Evolutionary conservation across 75 land plant genomes (phyloP), one percentile per base, ranked within the genome.

Genomic region (Larix kaempferi): DNA sequence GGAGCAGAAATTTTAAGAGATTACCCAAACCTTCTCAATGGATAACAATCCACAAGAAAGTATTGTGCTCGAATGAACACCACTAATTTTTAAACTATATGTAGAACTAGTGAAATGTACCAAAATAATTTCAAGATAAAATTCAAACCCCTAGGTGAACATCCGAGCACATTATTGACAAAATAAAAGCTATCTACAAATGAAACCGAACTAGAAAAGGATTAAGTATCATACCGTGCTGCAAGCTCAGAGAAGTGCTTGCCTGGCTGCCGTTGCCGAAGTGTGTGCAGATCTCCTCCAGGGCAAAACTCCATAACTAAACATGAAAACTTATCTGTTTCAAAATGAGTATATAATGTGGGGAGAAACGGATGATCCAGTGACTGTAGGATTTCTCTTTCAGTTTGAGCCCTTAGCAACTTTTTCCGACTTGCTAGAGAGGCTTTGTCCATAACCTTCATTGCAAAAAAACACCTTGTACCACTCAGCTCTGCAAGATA

Each of bases 281-380:
- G 84, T 0, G 86, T 85, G 78, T 91, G 93, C 65, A 91, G 78
- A 69, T 91, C 93, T 67, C 93, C 93, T 0, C 93, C 93, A 77
- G 89, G 90, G 80, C 93, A 91, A 65, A 78, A 91, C 79, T 91
- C 93, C 93, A 91, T 91, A 16, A 91, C 88, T 80, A 91, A 80
- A 76, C 82, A 91, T 66, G 93, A 82, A 74, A 86, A 86, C 56
- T 86, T 88, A 56, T 91, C 91, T 0, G 93, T 88, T 74, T 91
- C 93, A 77, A 88, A 91, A 72, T 91, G 93, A 29, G 87, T 74
- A 69, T 91, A 91, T 76, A 91, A 80, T 17, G 93, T 86, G 12
- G 93, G 93, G 12, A 91, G 83, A 71, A 91, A 91, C 2, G 93
- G 93, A 79, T 91, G 93, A 82, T 91, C 93, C 76, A 91, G 63